These are phyloP conservation scores for Brettanomyces anomalus DNA, from an alignment of 805 yeast genomes.

Conservation along the genomic window DNA sequence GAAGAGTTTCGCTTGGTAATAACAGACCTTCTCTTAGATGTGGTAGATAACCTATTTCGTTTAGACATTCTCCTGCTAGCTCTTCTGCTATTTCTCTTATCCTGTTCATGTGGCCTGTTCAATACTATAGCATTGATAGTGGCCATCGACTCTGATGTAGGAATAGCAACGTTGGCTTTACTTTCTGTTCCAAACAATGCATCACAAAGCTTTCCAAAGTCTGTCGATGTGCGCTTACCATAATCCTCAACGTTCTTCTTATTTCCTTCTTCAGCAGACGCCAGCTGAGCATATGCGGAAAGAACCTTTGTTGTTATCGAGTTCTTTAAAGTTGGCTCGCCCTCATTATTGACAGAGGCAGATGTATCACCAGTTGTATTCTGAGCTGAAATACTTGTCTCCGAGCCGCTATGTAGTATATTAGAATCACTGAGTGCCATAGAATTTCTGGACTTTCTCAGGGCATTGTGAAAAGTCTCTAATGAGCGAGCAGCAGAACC, in stretches of 20 bases:
- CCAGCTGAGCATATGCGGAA: slow-evolving; percentile 63
- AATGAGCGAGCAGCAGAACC: too few relatives aligned
- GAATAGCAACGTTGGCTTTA: slow-evolving; percentile 10
- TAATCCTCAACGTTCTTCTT: slow-evolving; percentile 66
- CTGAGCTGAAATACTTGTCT: too few relatives aligned
- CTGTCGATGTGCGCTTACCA: slow-evolving; percentile 68
- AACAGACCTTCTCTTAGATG: neutral
- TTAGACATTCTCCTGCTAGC: neutral
- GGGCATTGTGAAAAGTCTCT: too few relatives aligned
- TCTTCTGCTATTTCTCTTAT: slow-evolving; percentile 6
- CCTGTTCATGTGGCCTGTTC: slow-evolving; percentile 3
- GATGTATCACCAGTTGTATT: too few relatives aligned
- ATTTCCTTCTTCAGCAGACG: slow-evolving; percentile 43
- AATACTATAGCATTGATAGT: slow-evolving; percentile 37
- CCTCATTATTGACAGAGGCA: too few relatives aligned
- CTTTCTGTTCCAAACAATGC: slow-evolving; percentile 66
- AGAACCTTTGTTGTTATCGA: slow-evolving; percentile 52
- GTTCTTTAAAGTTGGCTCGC: slow-evolving; percentile 34
- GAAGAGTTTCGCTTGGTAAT: slow-evolving; percentile 10
- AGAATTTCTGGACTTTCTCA: slow-evolving; percentile 8
- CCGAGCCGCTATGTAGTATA: too few relatives aligned
- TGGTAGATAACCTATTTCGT: neutral
- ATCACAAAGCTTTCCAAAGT: slow-evolving; percentile 71
- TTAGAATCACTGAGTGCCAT: neutral
- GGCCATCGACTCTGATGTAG: slow-evolving; percentile 39